These are phyloP conservation scores for Aspergillus sp. DNA, from an alignment of 2,329 filamentous ascomycete species.

Conservation along the genomic window DNA sequence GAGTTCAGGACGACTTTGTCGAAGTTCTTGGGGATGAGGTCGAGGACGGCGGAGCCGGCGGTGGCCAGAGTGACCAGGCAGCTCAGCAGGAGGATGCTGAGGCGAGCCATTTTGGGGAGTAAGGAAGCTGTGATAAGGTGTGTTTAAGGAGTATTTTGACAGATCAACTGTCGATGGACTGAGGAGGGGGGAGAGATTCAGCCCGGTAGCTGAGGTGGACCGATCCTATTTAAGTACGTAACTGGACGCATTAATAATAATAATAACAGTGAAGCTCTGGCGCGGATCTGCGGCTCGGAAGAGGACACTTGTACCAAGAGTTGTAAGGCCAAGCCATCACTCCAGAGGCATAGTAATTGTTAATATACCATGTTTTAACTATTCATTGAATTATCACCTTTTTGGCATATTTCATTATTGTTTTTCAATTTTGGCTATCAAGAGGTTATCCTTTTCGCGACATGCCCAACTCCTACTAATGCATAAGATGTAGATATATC, in stretches of 20 bases:
- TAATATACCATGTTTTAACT: neutral
- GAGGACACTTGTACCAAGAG: conserved; percentile 33
- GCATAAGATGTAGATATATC: conserved; percentile 5
- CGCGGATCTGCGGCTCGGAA: conserved; percentile 22
- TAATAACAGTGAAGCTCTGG: conserved; percentile 3
- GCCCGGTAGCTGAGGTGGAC: neutral
- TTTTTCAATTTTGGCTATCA: neutral
- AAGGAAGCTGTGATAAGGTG: conserved; percentile 4
- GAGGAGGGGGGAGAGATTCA: neutral
- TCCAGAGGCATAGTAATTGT: too few species aligned
- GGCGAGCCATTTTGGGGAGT: conserved; percentile 42
- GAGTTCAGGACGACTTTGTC: conserved; percentile 85
- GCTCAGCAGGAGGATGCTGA: conserved; percentile 48
- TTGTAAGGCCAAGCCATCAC: neutral
- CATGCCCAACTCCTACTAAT: conserved; percentile 10
- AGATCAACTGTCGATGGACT: conserved; percentile 6
- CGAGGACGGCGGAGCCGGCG: conserved; percentile 78
- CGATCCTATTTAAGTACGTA: too few species aligned
- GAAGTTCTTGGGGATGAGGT: conserved; percentile 88
- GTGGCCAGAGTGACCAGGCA: conserved; percentile 57
- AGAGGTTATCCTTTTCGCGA: neutral
- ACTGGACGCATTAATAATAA: conserved; percentile 8
- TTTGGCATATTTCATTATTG: neutral
- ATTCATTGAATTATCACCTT: neutral
- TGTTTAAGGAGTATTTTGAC: neutral